Evolutionary conservation across 208 protist species (phyloP).

Genomic region (Naegleria fowleri): DNA sequence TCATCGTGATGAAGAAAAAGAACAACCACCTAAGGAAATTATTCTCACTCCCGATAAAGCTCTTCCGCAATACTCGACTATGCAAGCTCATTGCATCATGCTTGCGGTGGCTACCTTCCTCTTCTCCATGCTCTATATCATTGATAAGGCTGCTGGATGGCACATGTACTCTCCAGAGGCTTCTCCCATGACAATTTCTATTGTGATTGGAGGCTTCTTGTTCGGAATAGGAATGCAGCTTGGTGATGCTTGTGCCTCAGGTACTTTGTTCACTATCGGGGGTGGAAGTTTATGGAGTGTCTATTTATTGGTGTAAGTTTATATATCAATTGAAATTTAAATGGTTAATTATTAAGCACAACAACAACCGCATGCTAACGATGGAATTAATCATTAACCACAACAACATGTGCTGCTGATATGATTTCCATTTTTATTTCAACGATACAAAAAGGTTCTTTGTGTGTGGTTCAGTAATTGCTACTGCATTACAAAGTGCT

Average conservation of each 20-base stretch:
- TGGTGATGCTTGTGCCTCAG: background rate
- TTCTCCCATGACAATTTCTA: background rate
- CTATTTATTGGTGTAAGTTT: background rate
- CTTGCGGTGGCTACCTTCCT: background rate
- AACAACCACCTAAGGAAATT: background rate
- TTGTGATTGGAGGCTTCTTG: background rate
- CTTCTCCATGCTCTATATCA: background rate
- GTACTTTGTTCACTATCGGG: background rate
- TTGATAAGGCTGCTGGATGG: background rate
- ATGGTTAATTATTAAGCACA: too few relatives aligned
- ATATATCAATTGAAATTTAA: too few relatives aligned
- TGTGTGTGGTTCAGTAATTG: background rate
- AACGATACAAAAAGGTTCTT: background rate
- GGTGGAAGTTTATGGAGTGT: background rate
- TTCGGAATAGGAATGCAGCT: background rate
- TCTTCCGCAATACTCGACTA: background rate
- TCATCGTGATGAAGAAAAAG: background rate
- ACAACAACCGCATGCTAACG: too few relatives aligned
- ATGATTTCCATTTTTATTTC: too few relatives aligned
- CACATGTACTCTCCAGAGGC: background rate
- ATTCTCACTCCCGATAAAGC: background rate
- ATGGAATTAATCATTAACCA: too few relatives aligned
- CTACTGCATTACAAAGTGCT: background rate
- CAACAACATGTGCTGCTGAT: too few relatives aligned
- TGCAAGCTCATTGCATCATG: background rate